A percentile compares a stretch with the other conserved stretches of the same genome.
Evolutionary conservation across 805 yeast species (phyloP).

Genomic region (Suhomyces tanzawaensis): DNA sequence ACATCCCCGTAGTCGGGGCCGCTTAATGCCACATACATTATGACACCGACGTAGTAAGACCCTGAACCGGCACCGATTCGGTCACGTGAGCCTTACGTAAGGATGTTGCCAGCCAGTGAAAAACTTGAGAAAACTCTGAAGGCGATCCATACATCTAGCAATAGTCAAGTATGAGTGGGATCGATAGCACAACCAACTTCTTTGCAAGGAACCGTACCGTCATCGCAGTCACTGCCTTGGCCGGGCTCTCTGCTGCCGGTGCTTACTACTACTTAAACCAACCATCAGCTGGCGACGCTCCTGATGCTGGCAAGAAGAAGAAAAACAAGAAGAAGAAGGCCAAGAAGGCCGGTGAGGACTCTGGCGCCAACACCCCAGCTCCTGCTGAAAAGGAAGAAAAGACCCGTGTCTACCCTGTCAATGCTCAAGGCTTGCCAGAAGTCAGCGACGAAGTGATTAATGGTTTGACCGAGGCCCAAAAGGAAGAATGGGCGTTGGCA

Average conservation of each 20-base stretch:
- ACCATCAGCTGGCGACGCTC: slow-evolving; percentile 13
- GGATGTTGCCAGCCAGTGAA: slow-evolving; percentile 6
- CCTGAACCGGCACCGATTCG: no score
- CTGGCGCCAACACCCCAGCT: not conserved
- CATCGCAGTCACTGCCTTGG: slow-evolving; percentile 59
- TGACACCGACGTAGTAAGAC: no score
- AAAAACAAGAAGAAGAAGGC: slow-evolving; percentile 49
- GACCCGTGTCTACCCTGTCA: slow-evolving; percentile 46
- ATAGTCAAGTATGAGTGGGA: slow-evolving; percentile 2
- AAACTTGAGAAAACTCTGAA: slow-evolving; percentile 5
- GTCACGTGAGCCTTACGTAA: no score
- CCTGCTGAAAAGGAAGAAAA: slow-evolving; percentile 1
- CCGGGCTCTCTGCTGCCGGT: slow-evolving; percentile 62
- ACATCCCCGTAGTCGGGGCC: no score
- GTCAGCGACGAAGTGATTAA: slow-evolving; percentile 47
- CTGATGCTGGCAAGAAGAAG: slow-evolving; percentile 25
- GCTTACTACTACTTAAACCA: slow-evolving; percentile 51
- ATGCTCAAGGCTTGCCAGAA: slow-evolving; percentile 56
- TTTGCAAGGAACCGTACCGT: slow-evolving; percentile 59
- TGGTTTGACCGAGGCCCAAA: slow-evolving; percentile 48
- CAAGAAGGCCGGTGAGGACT: slow-evolving; percentile 13
- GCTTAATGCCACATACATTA: no score
- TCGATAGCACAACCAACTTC: slow-evolving; percentile 24
- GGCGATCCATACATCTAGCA: slow-evolving; percentile 3
- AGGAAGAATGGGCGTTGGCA: slow-evolving; percentile 63